These are phyloP conservation scores for Phytophthora pistaciae DNA, from an alignment of 352 stramenopile species.

Conservation along the genomic window DNA sequence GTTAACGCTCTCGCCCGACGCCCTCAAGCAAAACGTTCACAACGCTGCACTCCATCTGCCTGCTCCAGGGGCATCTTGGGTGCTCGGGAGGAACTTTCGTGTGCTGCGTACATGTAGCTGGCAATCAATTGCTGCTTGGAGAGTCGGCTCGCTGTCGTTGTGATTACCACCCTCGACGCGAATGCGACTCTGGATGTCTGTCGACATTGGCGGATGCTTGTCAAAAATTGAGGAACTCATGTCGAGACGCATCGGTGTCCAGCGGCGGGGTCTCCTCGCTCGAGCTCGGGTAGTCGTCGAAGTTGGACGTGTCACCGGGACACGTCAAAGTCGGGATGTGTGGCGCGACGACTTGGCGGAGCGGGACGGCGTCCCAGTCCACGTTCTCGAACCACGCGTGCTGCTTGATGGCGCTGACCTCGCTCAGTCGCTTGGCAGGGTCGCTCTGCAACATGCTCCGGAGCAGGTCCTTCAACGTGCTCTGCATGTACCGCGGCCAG, in stretches of 20 bases:
- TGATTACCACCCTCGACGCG: constrained; percentile 24
- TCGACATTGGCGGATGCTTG: not conserved
- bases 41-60: constrained; percentile 8
- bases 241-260: constrained; percentile 32
- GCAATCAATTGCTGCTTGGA: constrained; percentile 24
- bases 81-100: constrained; percentile 15
- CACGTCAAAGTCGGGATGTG: constrained; percentile 47
- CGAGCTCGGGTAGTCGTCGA: constrained; percentile 74
- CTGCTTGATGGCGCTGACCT: constrained; percentile 54
- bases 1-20: not conserved
- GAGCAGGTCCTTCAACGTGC: constrained; percentile 69
- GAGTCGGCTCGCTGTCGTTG: constrained; percentile 9
- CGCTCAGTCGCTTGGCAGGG: constrained; percentile 53
- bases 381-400: constrained; percentile 78
- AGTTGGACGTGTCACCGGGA: constrained; percentile 65
- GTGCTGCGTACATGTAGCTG: not conserved
- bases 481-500: constrained; percentile 56
- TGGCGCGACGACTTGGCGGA: constrained; percentile 54
- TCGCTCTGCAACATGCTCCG: constrained; percentile 71
- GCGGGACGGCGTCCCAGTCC: constrained; percentile 66
- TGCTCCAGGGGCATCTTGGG: not conserved
- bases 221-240: constrained; percentile 61
- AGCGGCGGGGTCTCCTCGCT: constrained; percentile 51
- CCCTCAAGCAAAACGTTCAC: constrained; percentile 17
- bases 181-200: constrained; percentile 16